phyloP scores from a whole-genome alignment of 2,329 filamentous ascomycete genomes.

The Fusarium continuum region DNA sequence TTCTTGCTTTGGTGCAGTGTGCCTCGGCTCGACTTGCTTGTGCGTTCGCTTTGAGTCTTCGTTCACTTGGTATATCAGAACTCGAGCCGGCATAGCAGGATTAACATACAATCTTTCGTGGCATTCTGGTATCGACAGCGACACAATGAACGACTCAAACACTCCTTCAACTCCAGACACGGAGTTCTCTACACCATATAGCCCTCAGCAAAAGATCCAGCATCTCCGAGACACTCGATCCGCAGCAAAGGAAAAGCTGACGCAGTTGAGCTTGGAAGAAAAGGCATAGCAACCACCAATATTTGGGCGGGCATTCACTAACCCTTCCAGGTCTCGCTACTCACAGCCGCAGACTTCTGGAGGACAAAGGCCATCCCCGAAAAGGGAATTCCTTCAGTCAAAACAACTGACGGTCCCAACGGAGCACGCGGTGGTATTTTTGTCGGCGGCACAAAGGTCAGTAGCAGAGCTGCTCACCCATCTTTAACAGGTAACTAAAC shows the following conservation, averaged over 20 bases:
- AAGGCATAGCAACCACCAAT: conserved; percentile 54
- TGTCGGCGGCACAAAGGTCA: conserved; percentile 71
- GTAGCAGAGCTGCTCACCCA: conserved; percentile 6
- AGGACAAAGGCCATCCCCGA: conserved; percentile 70
- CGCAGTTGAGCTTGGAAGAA: conserved; percentile 63
- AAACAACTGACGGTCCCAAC: conserved; percentile 75
- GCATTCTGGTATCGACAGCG: neutral
- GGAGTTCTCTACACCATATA: conserved; percentile 58
- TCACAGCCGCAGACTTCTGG: conserved; percentile 75
- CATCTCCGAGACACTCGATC: conserved; percentile 52
- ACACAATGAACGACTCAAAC: conserved; percentile 38
- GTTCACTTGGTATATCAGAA: neutral
- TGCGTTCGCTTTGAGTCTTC: neutral
- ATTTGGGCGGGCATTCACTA: neutral
- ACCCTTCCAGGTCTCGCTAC: conserved; percentile 61
- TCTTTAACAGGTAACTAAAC: neutral
- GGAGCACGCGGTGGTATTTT: conserved; percentile 74
- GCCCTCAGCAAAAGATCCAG: conserved; percentile 51
- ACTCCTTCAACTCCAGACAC: conserved; percentile 58
- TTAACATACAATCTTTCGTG: neutral
- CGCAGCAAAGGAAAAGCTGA: conserved; percentile 59
- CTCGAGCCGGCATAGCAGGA: neutral
- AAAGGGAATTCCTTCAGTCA: conserved; percentile 71
- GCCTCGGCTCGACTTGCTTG: conserved; percentile 10
- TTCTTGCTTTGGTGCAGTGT: neutral